These are phyloP conservation scores for Inga laurina DNA, from an alignment of 306 rosid species.

Conservation along the genomic window DNA sequence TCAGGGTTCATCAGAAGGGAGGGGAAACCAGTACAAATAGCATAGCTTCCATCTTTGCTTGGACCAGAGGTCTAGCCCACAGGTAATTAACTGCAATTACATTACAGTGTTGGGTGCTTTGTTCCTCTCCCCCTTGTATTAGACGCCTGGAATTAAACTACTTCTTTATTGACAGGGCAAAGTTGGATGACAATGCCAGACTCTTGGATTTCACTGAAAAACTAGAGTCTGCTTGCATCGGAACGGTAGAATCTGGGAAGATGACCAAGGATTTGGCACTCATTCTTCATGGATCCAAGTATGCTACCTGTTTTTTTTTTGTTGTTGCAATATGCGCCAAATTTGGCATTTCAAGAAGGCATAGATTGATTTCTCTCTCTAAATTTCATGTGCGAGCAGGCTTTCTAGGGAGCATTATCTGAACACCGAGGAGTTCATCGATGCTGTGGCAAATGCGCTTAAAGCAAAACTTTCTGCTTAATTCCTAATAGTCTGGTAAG, in stretches of 20 bases:
- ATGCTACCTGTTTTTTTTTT: slow-evolving; percentile 24
- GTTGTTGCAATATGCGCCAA: not conserved
- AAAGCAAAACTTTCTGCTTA: slow-evolving; percentile 52
- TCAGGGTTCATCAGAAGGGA: slow-evolving; percentile 96
- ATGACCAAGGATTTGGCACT: slow-evolving; percentile 99
- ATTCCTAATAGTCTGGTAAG: slow-evolving; percentile 37
- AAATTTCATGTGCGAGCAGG: slow-evolving; percentile 44
- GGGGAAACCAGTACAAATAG: slow-evolving; percentile 99
- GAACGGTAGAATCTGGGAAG: slow-evolving; percentile 86
- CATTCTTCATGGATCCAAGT: slow-evolving; percentile 87
- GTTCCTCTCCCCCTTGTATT: not conserved
- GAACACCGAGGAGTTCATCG: slow-evolving; percentile 94
- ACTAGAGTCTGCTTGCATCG: slow-evolving; percentile 85
- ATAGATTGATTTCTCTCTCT: not conserved
- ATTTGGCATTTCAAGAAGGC: slow-evolving; percentile 8
- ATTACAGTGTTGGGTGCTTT: not conserved
- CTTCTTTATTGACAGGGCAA: slow-evolving; percentile 62
- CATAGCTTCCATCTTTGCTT: slow-evolving; percentile 99
- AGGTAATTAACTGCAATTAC: slow-evolving; percentile 50
- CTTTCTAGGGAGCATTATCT: slow-evolving; percentile 77
- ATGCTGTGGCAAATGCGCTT: slow-evolving; percentile 82
- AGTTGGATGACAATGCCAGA: slow-evolving; percentile 72
- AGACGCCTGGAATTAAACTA: not conserved
- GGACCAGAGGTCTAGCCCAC: slow-evolving; percentile 97
- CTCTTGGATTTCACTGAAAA: slow-evolving; percentile 79